Evolutionary conservation across 2,329 filamentous ascomycete genomes (phyloP).

Genomic region (Fusarium sp.): DNA sequence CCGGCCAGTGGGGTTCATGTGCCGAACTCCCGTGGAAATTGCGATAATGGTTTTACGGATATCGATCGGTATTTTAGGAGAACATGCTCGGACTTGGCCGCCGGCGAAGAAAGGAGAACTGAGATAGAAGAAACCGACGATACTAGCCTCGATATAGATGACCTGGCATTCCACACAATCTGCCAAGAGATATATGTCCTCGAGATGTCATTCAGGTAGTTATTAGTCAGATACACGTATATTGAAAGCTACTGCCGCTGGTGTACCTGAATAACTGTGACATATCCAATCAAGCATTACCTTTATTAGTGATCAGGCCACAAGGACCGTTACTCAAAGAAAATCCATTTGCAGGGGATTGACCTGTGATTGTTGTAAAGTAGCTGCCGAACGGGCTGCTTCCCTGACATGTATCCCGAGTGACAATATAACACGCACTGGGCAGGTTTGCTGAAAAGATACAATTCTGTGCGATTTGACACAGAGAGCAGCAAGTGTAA

Average conservation of each 20-base stretch:
- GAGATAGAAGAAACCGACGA: too few relatives aligned
- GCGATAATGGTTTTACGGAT: background rate
- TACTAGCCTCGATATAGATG: background rate
- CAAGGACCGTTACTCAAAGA: background rate
- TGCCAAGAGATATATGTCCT: too few relatives aligned
- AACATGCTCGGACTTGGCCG: background rate
- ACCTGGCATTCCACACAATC: background rate
- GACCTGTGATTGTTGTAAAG: background rate
- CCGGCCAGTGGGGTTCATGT: constrained; percentile 6
- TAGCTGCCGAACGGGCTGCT: background rate
- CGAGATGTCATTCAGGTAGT: accelerated
- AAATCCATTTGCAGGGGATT: background rate
- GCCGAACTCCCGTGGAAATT: constrained; percentile 17
- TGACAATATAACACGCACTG: background rate
- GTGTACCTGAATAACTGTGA: too few relatives aligned
- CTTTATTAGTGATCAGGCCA: background rate
- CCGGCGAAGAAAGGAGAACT: background rate
- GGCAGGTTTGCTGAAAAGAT: background rate
- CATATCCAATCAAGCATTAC: background rate
- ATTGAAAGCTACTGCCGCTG: too few relatives aligned
- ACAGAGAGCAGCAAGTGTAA: background rate
- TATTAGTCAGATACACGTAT: accelerated
- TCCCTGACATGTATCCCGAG: background rate
- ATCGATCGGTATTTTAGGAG: background rate
- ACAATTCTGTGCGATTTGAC: background rate